A percentile compares a stretch with the other conserved stretches of the same genome.
phyloP scores from a whole-genome alignment of 208 protist species.

The Leishmania tarentolae region DNA sequence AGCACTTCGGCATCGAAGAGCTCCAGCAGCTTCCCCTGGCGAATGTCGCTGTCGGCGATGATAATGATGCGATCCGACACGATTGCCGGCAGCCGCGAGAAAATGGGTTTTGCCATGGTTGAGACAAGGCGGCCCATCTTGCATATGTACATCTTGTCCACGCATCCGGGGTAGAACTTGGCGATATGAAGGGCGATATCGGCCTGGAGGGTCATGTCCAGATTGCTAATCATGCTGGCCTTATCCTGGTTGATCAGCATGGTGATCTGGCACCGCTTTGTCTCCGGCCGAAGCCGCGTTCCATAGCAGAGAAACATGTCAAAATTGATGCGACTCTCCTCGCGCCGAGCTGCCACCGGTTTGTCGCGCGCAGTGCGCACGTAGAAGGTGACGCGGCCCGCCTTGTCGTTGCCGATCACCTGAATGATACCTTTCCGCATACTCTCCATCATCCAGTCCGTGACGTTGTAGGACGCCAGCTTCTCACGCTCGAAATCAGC shows the following conservation, averaged over 20 bases:
- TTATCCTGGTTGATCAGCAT: slow-evolving; percentile 83
- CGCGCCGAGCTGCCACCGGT: slow-evolving; percentile 37
- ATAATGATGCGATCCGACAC: slow-evolving; percentile 74
- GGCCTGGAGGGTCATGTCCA: slow-evolving; percentile 79
- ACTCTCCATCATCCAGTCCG: slow-evolving; percentile 68
- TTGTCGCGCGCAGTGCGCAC: slow-evolving; percentile 58
- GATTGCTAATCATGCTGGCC: slow-evolving; percentile 69
- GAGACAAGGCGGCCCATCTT: slow-evolving; percentile 69
- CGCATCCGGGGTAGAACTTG: slow-evolving; percentile 75
- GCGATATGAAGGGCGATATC: slow-evolving; percentile 73
- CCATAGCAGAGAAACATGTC: slow-evolving; percentile 82
- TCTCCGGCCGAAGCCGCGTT: slow-evolving; percentile 60
- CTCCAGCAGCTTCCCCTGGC: slow-evolving; percentile 56
- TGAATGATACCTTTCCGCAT: slow-evolving; percentile 79
- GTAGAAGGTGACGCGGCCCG: slow-evolving; percentile 64
- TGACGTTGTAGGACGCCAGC: slow-evolving; percentile 59
- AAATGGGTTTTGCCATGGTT: slow-evolving; percentile 68
- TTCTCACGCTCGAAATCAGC: slow-evolving; percentile 67
- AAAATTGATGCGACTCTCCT: slow-evolving; percentile 58
- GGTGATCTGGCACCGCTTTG: slow-evolving; percentile 61
- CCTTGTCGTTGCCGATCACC: slow-evolving; percentile 73
- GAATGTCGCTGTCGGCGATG: slow-evolving; percentile 62
- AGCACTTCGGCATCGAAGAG: slow-evolving; percentile 61
- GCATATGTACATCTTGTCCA: slow-evolving; percentile 83
- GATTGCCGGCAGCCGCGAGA: slow-evolving; percentile 60